A percentile compares a stretch with the other conserved stretches of the same genome.
phyloP scores from a whole-genome alignment of 768 basidiomycete species.

The Auricularia cornea region DNA sequence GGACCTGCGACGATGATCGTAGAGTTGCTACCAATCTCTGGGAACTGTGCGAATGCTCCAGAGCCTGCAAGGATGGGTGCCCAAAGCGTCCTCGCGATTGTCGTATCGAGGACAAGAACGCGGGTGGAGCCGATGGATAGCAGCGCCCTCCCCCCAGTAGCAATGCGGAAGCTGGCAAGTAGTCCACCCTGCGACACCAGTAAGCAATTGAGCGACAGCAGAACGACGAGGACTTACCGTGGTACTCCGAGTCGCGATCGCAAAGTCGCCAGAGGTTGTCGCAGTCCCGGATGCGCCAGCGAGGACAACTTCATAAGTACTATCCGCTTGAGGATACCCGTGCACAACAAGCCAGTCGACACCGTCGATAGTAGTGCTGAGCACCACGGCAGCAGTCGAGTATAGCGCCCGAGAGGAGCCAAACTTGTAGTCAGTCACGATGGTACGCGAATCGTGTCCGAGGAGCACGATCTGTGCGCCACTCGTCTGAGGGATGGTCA shows the following conservation, averaged over 20 bases:
- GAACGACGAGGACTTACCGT: background rate
- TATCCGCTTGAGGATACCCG: slow-evolving; percentile 1
- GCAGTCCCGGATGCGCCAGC: background rate
- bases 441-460: slow-evolving; percentile 66
- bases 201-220: background rate
- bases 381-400: slow-evolving; percentile 8
- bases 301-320: background rate
- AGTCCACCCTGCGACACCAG: background rate
- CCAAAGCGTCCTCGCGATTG: slow-evolving; percentile 67
- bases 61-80: slow-evolving; percentile 45
- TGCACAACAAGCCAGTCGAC: slow-evolving; percentile 12
- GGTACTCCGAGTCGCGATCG: background rate
- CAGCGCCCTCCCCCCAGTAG: background rate
- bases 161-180: background rate
- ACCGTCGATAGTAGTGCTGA: slow-evolving; percentile 6
- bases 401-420: slow-evolving; percentile 27
- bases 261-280: background rate
- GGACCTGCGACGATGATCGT: slow-evolving; percentile 48
- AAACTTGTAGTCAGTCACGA: slow-evolving; percentile 65
- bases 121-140: background rate
- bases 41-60: slow-evolving; percentile 47
- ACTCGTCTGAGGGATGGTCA: slow-evolving; percentile 51
- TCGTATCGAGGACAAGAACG: slow-evolving; percentile 56
- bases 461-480: slow-evolving; percentile 43
- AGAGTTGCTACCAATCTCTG: slow-evolving; percentile 64